A percentile compares a stretch with the other conserved stretches of the same genome.
Conservation (phyloP, 306 rosid species). For the Senna siamea region DNA sequence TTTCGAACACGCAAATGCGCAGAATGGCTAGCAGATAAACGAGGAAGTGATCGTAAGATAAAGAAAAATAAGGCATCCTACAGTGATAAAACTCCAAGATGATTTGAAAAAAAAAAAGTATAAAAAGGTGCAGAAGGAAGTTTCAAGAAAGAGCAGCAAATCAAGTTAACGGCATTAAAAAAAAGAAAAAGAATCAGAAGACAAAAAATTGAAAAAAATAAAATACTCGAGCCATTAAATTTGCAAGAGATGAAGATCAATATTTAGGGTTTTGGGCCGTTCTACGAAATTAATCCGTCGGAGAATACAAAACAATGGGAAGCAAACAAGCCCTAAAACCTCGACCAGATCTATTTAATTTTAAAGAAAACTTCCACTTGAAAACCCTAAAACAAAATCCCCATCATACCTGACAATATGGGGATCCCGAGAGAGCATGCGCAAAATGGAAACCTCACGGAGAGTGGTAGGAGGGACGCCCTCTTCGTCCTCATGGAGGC, state of each 20-base stretch:
- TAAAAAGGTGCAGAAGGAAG: no score
- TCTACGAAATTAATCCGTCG: no score
- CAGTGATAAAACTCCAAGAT: no score
- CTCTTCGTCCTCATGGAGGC: conserved; percentile 93
- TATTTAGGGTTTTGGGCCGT: not conserved
- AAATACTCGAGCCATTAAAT: not conserved
- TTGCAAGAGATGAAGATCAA: not conserved
- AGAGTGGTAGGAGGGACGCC: conserved; percentile 99
- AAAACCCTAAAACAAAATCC: not conserved
- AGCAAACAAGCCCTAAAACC: not conserved
- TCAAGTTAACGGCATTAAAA: no score
- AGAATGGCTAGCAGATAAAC: no score
- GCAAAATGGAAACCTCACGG: conserved; percentile 84
- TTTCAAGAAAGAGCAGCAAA: no score
- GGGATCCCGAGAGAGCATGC: conserved; percentile 93
- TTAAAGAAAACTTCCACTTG: not conserved
- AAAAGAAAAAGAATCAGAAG: no score
- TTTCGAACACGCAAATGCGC: not conserved
- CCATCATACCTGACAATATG: conserved; percentile 67
- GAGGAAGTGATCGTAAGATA: no score
- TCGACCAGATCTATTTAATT: no score
- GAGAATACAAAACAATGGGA: no score
- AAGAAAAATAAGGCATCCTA: no score
- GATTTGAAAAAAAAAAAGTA: no score
- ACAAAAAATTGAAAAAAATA: not conserved